Evolutionary conservation across 768 basidiomycete species (phyloP), one percentile per base, ranked within the genome.

Genomic region (Agrocybe praecox): DNA sequence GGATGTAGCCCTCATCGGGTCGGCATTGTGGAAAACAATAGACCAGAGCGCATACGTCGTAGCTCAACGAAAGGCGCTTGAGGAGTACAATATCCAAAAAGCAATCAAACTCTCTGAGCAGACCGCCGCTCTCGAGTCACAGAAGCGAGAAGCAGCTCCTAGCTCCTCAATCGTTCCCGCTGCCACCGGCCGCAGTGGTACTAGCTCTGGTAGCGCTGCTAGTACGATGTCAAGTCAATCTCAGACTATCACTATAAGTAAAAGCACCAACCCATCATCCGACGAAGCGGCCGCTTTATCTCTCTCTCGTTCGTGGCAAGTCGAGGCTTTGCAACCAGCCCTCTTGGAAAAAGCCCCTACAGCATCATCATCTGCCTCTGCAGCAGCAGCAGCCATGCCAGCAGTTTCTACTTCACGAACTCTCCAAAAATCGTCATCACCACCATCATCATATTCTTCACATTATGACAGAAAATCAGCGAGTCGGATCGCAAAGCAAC

Each of bases 61-160:
- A 8, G 69, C 69, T 0, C 72, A 74, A 58, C 51, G 63, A 10
- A 64, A 68, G 15, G 71, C 71, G 24, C 61, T 72, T 22, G 65
- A 69, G 54, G 68, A 65, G 15, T 65, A 65, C 53, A 67, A 72
- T 51, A 52, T 74, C 24, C 66, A 66, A 22, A 66, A 65, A 29
- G 71, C 70, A 2, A 46, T 74, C 17, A 58, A 61, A 2, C 61
- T 65, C 14, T 71, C 70, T 1, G 59, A 72, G 56, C 54, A 66
- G 51, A 65, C 66, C 1, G 72, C 71, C 6, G 62, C 61, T 8
- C 43, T 45, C 15, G 70, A 71, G 49, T 33, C 62, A 23, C 57
- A 53, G 50, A 57, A 55, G 18, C 56, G 61, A 49, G 18, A 33
- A 49, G 23, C 50, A 10, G 10, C 45, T 18, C 23, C 49, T 45